These are phyloP conservation scores for Chaetoscypha palmicola DNA, from an alignment of 2,329 filamentous ascomycete species.

Conservation along the genomic window DNA sequence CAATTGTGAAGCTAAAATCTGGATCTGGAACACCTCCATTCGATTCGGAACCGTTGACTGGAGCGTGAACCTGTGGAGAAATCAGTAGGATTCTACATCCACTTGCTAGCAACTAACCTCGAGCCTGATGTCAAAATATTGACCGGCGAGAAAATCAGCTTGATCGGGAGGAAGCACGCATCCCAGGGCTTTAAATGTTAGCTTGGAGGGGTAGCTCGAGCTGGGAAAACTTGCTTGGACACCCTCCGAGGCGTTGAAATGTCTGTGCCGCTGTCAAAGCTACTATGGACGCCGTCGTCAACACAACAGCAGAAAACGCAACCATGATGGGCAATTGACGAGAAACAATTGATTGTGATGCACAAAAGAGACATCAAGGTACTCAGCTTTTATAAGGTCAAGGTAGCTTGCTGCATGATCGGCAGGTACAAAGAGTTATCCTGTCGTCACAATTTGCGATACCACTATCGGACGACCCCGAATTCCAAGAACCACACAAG, in stretches of 20 bases:
- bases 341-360: constrained; percentile 5
- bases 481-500: constrained; percentile 1
- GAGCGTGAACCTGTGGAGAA: constrained; percentile 58
- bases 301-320: constrained; percentile 23
- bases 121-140: constrained; percentile 77
- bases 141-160: constrained; percentile 75
- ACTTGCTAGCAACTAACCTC: constrained; percentile 37
- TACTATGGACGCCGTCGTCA: constrained; percentile 33
- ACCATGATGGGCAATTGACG: constrained; percentile 21
- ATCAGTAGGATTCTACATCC: not conserved
- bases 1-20: constrained; percentile 67
- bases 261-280: constrained; percentile 46
- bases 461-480: constrained; percentile 1
- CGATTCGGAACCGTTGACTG: constrained; percentile 73
- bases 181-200: constrained; percentile 38
- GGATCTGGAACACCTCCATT: constrained; percentile 62
- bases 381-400: constrained; percentile 32
- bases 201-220: constrained; percentile 3
- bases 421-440: constrained; percentile 4
- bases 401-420: constrained; percentile 4
- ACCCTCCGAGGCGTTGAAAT: constrained; percentile 52
- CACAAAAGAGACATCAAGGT: constrained; percentile 20
- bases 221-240: constrained; percentile 33
- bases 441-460: not conserved
- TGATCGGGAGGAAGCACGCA: constrained; percentile 55